phyloP scores from a whole-genome alignment of 805 yeast genomes.

The Teunomyces atbi region DNA sequence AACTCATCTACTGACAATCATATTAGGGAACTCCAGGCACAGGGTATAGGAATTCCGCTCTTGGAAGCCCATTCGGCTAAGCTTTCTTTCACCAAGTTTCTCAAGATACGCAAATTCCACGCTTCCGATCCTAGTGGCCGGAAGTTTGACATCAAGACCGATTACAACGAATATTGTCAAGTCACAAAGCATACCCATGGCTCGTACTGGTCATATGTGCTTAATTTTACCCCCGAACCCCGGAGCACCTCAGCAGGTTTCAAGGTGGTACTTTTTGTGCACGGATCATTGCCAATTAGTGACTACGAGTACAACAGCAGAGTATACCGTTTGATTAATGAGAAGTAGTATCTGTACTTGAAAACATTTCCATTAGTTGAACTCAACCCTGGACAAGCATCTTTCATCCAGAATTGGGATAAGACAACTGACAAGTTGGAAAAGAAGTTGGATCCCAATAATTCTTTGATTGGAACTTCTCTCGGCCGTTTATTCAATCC shows the following conservation, averaged over 20 bases:
- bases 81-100: not conserved
- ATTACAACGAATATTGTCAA: not conserved
- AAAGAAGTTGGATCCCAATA: not conserved
- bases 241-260: not conserved
- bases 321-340: constrained; percentile 9
- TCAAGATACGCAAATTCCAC: not conserved
- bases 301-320: constrained; percentile 8
- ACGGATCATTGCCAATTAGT: constrained; percentile 7
- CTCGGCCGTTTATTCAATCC: not conserved
- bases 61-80: not conserved
- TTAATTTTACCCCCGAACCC: constrained; percentile 1
- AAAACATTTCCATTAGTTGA: not conserved
- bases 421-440: constrained; percentile 2
- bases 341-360: not conserved
- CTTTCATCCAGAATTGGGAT: constrained; percentile 10
- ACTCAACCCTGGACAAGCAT: not conserved
- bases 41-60: not conserved
- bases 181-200: not conserved
- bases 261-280: constrained; percentile 6
- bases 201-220: not conserved
- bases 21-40: not conserved
- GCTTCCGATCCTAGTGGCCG: not conserved
- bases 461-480: not conserved
- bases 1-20: not conserved
- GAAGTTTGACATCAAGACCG: not conserved